Evolutionary conservation across 177 flowering plant species (phyloP).

Genomic region (Telopea speciosissima): DNA sequence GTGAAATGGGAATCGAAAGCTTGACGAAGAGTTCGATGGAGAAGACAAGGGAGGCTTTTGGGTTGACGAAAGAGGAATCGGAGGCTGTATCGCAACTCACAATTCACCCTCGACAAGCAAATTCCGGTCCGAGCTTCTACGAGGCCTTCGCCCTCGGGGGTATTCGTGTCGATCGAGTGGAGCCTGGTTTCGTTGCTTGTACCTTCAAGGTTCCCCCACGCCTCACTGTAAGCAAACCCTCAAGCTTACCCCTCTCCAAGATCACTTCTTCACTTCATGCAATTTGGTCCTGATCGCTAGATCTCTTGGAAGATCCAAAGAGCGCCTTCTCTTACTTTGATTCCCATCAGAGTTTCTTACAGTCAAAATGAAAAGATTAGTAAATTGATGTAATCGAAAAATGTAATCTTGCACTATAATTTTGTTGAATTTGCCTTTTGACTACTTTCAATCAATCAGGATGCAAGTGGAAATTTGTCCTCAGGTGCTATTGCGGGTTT

Average conservation of each 20-base stretch:
- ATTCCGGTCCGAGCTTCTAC: constrained; percentile 42
- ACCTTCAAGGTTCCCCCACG: constrained; percentile 73
- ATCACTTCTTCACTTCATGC: background rate
- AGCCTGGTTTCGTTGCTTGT: constrained; percentile 56
- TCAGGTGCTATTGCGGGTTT: constrained; percentile 65
- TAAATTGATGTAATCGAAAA: too few species aligned
- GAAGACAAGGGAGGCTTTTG: constrained; percentile 37
- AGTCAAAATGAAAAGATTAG: too few species aligned
- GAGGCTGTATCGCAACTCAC: constrained; percentile 32
- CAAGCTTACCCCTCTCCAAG: too few species aligned
- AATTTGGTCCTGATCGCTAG: too few species aligned
- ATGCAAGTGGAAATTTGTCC: constrained; percentile 49
- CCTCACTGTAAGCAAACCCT: constrained; percentile 45
- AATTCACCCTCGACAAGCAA: constrained; percentile 26
- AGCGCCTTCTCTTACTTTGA: background rate
- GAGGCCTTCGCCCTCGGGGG: constrained; percentile 49
- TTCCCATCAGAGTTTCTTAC: too few species aligned
- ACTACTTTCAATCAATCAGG: constrained; percentile 33
- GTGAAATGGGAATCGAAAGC: too few species aligned
- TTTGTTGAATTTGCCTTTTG: background rate
- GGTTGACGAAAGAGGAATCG: constrained; percentile 28
- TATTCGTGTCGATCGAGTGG: constrained; percentile 60
- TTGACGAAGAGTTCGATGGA: constrained; percentile 24
- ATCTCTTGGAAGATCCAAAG: background rate
- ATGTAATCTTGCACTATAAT: background rate